These are phyloP conservation scores for Pestalotiopsis sp. DNA, from an alignment of 2,329 filamentous ascomycete species.

Conservation along the genomic window DNA sequence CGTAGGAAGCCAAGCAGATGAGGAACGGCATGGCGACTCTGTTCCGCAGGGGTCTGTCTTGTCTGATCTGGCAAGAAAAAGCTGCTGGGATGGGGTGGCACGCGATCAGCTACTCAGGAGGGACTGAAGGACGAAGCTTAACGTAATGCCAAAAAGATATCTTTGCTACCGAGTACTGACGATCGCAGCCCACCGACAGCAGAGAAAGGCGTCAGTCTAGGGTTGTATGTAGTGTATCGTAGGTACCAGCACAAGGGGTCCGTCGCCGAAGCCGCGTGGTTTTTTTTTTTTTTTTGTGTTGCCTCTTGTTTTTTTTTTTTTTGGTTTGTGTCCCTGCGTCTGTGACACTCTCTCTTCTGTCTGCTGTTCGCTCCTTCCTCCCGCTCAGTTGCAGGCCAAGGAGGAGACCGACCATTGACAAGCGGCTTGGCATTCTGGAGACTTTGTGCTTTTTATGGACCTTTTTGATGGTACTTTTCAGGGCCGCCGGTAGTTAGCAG, in stretches of 20 bases:
- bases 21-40: background rate
- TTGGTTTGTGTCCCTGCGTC: background rate
- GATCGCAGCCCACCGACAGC: conserved; percentile 5
- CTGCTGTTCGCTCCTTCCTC: background rate
- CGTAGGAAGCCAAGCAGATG: background rate
- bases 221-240: background rate
- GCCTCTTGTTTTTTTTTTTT: background rate
- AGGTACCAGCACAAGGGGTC: background rate
- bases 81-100: background rate
- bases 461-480: background rate
- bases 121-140: conserved; percentile 6
- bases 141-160: background rate
- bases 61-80: background rate
- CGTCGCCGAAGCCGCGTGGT: conserved; percentile 1
- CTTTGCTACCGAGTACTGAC: background rate
- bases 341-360: background rate
- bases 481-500: background rate
- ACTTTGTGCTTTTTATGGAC: conserved; percentile 3
- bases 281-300: background rate
- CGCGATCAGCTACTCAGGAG: conserved; percentile 12
- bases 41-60: background rate
- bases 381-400: background rate
- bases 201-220: background rate
- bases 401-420: background rate
- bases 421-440: conserved; percentile 7